A percentile compares a stretch with the other conserved stretches of the same genome.
These are phyloP conservation scores for Arthrobotrys conoides DNA, from an alignment of 2,329 filamentous ascomycete species.

Conservation along the genomic window DNA sequence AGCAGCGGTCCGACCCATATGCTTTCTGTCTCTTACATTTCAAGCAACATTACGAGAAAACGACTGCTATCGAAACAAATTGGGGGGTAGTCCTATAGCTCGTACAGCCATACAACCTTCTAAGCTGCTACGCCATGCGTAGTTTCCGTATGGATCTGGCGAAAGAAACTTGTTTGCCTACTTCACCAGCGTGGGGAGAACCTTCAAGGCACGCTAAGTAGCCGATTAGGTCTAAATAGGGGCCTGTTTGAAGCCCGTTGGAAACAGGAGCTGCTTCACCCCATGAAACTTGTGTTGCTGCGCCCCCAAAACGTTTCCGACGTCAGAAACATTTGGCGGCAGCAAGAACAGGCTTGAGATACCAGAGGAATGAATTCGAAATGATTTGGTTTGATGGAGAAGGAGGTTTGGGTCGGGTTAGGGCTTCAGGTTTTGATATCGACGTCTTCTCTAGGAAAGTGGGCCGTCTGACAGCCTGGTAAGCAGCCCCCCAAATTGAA, in stretches of 20 bases:
- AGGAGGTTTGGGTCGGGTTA: constrained; percentile 30
- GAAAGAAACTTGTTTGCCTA: constrained; percentile 21
- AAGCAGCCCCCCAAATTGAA: constrained; percentile 9
- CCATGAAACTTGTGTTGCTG: constrained; percentile 52
- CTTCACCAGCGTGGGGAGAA: constrained; percentile 21
- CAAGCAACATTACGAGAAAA: constrained; percentile 42
- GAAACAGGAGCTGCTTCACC: constrained; percentile 60
- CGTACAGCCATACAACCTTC: constrained; percentile 30
- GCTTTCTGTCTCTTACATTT: constrained; percentile 42
- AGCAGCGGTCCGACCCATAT: constrained; percentile 34
- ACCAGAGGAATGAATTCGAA: constrained; percentile 1
- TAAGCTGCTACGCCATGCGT: constrained; percentile 29
- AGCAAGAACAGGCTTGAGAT: constrained; percentile 54
- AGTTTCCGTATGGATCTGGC: constrained; percentile 19
- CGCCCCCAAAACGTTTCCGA: constrained; percentile 40
- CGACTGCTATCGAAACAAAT: constrained; percentile 46
- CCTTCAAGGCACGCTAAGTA: constrained; percentile 5
- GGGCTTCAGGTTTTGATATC: neutral
- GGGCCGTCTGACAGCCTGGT: constrained; percentile 16
- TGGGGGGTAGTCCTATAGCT: constrained; percentile 40
- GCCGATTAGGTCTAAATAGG: constrained; percentile 23
- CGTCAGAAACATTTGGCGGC: constrained; percentile 21
- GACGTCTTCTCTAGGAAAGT: constrained; percentile 23
- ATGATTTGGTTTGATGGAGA: neutral
- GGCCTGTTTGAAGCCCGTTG: constrained; percentile 49